phyloP scores from a whole-genome alignment of 2,329 filamentous ascomycete species.

The Escovopsis sp. region DNA sequence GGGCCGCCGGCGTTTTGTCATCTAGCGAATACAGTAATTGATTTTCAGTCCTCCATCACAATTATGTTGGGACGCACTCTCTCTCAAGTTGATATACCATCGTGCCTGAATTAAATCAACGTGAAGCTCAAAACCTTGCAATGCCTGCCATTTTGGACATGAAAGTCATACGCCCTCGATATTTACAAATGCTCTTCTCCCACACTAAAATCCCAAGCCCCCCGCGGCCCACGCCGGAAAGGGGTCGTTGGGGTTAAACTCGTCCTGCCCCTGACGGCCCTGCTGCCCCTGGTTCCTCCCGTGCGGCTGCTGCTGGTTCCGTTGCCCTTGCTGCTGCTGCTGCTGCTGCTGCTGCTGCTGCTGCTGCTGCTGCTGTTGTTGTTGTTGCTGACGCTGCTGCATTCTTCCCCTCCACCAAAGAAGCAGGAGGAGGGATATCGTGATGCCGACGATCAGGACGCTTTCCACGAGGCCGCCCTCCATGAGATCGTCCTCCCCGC shows the following conservation, averaged over 20 bases:
- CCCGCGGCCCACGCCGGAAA: slow-evolving; percentile 24
- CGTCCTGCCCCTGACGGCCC: slow-evolving; percentile 12
- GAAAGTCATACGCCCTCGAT: slow-evolving; percentile 10
- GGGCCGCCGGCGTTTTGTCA: too few relatives aligned
- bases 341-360: too few relatives aligned
- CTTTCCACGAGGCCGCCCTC: slow-evolving; percentile 76
- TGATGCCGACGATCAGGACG: slow-evolving; percentile 65
- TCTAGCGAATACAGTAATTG: too few relatives aligned
- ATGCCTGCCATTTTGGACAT: slow-evolving; percentile 5
- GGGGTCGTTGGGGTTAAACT: slow-evolving; percentile 11
- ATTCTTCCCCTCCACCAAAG: slow-evolving; percentile 68
- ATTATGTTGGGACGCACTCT: too few relatives aligned
- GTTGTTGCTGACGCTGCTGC: slow-evolving; percentile 36
- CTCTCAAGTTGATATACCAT: not conserved
- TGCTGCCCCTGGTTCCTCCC: slow-evolving; percentile 18
- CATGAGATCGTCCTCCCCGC: slow-evolving; percentile 47
- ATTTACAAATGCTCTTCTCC: slow-evolving; percentile 5
- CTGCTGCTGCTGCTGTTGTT: too few relatives aligned
- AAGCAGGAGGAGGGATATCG: slow-evolving; percentile 58
- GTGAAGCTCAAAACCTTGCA: not conserved
- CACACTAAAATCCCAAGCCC: slow-evolving; percentile 18
- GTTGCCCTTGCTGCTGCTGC: too few relatives aligned
- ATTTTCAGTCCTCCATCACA: too few relatives aligned
- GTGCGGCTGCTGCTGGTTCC: too few relatives aligned
- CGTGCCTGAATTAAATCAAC: not conserved